A percentile compares a stretch with the other conserved stretches of the same genome.
Conservation (phyloP, 1,139 yeast species). For the Candida mesenterica region DNA sequence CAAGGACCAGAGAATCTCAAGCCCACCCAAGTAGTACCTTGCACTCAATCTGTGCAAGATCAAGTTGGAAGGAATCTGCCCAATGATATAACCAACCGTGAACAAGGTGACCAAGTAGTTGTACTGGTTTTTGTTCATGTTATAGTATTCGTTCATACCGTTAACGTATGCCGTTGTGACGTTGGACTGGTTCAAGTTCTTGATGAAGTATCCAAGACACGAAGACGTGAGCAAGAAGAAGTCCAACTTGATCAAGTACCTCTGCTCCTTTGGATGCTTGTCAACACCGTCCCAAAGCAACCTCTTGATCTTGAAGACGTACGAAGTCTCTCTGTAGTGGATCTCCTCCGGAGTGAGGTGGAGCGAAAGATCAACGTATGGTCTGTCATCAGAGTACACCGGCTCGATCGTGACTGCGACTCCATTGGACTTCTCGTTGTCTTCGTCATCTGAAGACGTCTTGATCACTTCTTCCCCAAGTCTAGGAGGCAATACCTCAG, state of each 20-base stretch:
- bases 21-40: conserved; percentile 50
- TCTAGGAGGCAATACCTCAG: conserved; percentile 7
- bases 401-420: conserved; percentile 4
- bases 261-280: conserved; percentile 35
- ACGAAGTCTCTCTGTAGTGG: conserved; percentile 21
- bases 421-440: conserved; percentile 4
- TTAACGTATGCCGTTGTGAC: conserved; percentile 56
- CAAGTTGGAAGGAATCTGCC: conserved; percentile 58
- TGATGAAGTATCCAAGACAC: conserved; percentile 24
- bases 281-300: conserved; percentile 52
- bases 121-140: conserved; percentile 52
- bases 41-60: conserved; percentile 54
- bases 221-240: conserved; percentile 21
- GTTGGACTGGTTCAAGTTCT: conserved; percentile 45
- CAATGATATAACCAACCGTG: conserved; percentile 60
- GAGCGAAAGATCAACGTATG: conserved; percentile 31
- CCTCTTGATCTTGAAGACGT: conserved; percentile 25
- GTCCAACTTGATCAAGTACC: conserved; percentile 20
- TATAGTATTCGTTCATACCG: conserved; percentile 58
- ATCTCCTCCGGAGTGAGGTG: conserved; percentile 32
- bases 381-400: conserved; percentile 7
- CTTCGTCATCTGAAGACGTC: background rate
- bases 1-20: conserved; percentile 58
- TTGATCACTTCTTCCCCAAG: background rate
- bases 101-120: conserved; percentile 51